Percentiles rank a stretch among this genome's conserved stretches.
Evolutionary conservation across 352 stramenopile genomes (phyloP).

Genomic region (Hyaloperonospora brassicae): DNA sequence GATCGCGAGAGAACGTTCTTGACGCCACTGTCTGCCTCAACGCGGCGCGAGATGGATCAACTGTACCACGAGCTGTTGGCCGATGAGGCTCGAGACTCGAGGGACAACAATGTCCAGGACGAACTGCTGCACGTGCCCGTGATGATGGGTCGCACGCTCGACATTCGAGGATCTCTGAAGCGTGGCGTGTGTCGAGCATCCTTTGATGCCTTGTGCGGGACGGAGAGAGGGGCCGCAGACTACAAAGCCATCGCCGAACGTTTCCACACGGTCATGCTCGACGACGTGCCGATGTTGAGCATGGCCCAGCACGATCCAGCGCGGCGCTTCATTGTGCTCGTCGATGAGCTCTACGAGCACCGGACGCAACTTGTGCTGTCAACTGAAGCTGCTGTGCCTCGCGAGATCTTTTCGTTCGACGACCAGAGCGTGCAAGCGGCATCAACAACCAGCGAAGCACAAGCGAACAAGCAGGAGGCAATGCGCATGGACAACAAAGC

Average conservation of each 20-base stretch:
- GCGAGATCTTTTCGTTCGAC: constrained; percentile 69
- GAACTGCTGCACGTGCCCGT: constrained; percentile 51
- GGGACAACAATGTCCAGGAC: constrained; percentile 7
- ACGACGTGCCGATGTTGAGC: constrained; percentile 79
- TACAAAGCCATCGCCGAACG: constrained; percentile 90
- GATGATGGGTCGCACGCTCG: constrained; percentile 67
- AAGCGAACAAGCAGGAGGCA: constrained; percentile 23
- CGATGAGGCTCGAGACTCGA: constrained; percentile 1
- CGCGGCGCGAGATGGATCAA: constrained; percentile 29
- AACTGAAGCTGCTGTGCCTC: constrained; percentile 27
- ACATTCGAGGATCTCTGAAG: constrained; percentile 31
- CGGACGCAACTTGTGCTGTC: constrained; percentile 52
- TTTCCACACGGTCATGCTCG: constrained; percentile 89
- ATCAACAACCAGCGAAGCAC: constrained; percentile 19
- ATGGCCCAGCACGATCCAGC: constrained; percentile 87
- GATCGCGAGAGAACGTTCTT: constrained; percentile 43
- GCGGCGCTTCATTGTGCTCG: constrained; percentile 94
- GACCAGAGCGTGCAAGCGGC: constrained; percentile 29
- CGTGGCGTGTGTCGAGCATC: constrained; percentile 60
- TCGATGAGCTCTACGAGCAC: constrained; percentile 96
- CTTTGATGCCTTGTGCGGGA: constrained; percentile 93
- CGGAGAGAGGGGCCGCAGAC: constrained; percentile 90
- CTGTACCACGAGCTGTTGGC: constrained; percentile 35
- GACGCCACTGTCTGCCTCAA: constrained; percentile 34
- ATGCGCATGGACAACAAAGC: constrained; percentile 38